Evolutionary conservation across 2,329 filamentous ascomycete genomes (phyloP), one percentile per base, ranked within the genome.

Genomic region (Botrytis cinerea): DNA sequence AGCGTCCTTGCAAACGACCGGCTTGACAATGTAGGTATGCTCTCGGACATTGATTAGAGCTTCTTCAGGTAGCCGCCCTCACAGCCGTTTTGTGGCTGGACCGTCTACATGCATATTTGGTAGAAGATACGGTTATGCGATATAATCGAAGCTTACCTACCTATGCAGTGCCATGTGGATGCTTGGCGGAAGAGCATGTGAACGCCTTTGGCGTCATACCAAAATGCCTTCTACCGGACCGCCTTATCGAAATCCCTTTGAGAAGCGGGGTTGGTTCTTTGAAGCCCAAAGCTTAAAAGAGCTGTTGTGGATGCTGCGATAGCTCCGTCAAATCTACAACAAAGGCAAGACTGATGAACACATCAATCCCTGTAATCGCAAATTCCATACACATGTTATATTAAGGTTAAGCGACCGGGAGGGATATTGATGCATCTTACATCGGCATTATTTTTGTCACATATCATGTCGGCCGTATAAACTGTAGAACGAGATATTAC

Each of bases 141-240:
- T 46, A 46, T 35, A 25, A 64, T 64, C 62, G 40, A 64, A 64
- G 40, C 62, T 64, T 46, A 64, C 48, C 48, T 51, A 51, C 48
- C 25, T n/a, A n/a, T 51, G 25, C 12, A 14, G 48, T 54, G 51
- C 51, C 28, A 16, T 54, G n/a, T 28, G 20, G 12, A 66, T 66
- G 43, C 43, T 66, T 66, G 43, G 43, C 43, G 35, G 38, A n/a
- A 51, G 45, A 66, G 28, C 61, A 45, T 28, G 60, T 62, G 60
- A 60, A 35, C 9, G 35, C 20, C 14, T 38, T 40, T 40, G 38
- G 60, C 40, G 6, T 16, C n/a, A 28, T 62, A 28, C 14, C 60
- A 20, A 45, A 43, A 54, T 43, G 25, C 38, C 32, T 66, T 35
- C 20, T 9, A 20, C 6, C 28, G 5, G 25, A 54, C 25, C 48